Base-by-base conservation (phyloP, 2,329 filamentous ascomycete species). In the Cryphonectria japonica region DNA sequence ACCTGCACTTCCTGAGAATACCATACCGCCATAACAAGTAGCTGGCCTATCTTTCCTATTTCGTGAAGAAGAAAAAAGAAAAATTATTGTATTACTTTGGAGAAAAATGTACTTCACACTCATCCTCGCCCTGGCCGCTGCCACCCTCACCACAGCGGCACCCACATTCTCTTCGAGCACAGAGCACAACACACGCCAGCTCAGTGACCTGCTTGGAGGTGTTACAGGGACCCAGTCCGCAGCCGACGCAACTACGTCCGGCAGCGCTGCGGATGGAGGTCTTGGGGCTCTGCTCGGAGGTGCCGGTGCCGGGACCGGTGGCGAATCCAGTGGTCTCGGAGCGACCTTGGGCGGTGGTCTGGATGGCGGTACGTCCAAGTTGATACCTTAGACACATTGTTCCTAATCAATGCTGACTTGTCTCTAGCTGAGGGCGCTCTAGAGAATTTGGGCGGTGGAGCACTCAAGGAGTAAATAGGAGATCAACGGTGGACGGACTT, bases 121-220 rank as follows among this genome's bases (percentile, higher is more conserved):
- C 68, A 59, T 70, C 41, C 57, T 68, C 11, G 71, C 68, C 59
- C 62, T 67, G 26, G 43, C 71, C 54, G 54, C 54, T 29, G 69
- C 71, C 57, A 61, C 59, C 14, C 69, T 52, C 14, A 32, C 54
- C 37, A 50, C 46, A n/a, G 65, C 59, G 19, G 61, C 67, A 34
- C 70, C 70, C 16, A 67, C 64, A 43, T 22, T 62, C 26, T 57
- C 26, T 14, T 26, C 26, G 2, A 50, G 19, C 19, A n/a, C 59
- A 32, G 8, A 39, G 32, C 32, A 61, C 59, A 22, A 61, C 37
- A 41, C 62, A 29, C 70, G 67, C 50, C 69, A 71, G 66, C 66
- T 71, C 37, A 66, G 52, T 32, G 60, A 37, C 59, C 37, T 68
- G 16, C 59, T 61, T 14, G 69, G 69, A 22, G 69, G 57, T 39